Base-by-base conservation (phyloP, 163 green algal species). In the Coccomyxa subellipsoidea region DNA sequence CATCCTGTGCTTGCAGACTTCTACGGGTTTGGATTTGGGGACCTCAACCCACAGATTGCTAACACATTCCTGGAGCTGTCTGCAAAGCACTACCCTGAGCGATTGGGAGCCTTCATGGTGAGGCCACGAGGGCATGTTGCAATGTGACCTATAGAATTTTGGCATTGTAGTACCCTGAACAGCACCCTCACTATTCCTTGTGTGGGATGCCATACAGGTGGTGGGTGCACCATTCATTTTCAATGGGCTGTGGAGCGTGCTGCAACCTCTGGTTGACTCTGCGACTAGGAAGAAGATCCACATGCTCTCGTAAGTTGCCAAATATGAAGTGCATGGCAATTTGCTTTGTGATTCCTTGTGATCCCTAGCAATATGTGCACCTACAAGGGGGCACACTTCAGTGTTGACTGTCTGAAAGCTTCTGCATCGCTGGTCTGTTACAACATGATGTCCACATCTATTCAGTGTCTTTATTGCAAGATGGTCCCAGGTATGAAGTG, bases 81-180 rank as follows among this genome's bases (percentile, higher is more conserved):
- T 4, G 90, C 90, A 0, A 81, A 87, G 72, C 89, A 97, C 86
- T 97, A 96, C 80, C 93, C 93, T 2, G 93, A 96, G 66, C 39
- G 76, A n/a, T 69, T 84, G 39, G 80, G 76, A 25, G 59, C 76
- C 5, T 87, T 87, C 69, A 27, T 84, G 2, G 47, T 59, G 47
- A 59, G 47, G 15, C 47, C 47, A 59, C 4, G 47, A 59, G 21
- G 15, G 15, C 5, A 59, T 59, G 23, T 59, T 59, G 15, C 23
- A 27, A 27, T 59, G 47, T 59, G 47, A 59, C 47, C 2, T 8
- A 59, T 18, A 27, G 3, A 59, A 18, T 2, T 27, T 1, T 59
- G 47, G 47, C 23, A 18, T 59, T n/a, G n/a, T n/a, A n/a, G n/a
- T n/a, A n/a, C n/a, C n/a, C n/a, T n/a, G n/a, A n/a, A n/a, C n/a